Evolutionary conservation across 495 filamentous ascomycete species (phyloP), one percentile per base, ranked within the genome.

Genomic region (Tuber melanosporum): DNA sequence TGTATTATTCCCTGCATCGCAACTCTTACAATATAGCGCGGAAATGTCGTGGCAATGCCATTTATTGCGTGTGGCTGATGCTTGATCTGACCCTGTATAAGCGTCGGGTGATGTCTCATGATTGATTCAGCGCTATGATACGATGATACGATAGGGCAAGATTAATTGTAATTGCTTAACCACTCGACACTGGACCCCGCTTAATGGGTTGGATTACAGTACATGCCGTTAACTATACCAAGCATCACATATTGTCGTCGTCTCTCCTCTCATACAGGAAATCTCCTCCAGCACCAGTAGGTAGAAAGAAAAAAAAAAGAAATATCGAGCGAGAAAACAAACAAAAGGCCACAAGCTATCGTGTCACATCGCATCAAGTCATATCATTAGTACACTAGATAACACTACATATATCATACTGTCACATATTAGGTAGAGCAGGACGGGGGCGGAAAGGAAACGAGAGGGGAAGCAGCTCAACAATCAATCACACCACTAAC

Each of bases 361-460:
- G 57, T 36, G 26, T 17, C 57, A 36, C 57, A 62, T 17, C 26
- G 32, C 57, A 26, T 32, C 52, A 14, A 12, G 57, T 17, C 57
- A 66, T 66, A 66, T 36, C 57, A 26, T n/a, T 66, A 66, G 26
- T 62, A 44, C 62, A 62, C 42, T 41, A 74, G 39, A 42, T 62
- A 32, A 43, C 57, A 39, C 32, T n/a, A 43, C 17, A n/a, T 39
- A 66, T 41, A 17, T 26, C 41, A 42, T 42, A 20, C 19, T 32
- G 49, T 15, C 15, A 57, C 32, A 1, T 62, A 66, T 42, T 43
- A 8, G 41, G 26, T 42, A 42, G n/a, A 62, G 32, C 42, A 72
- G 5, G 39, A 26, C 52, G 32, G 14, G 22, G n/a, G 52, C 46
- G 36, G 57, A 45, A 46, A 79, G 71, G 26, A 46, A 52, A 20